Evolutionary conservation across 192 early-diverging fungal genomes (phyloP).

Genomic region (Helicostylum pulchrum): DNA sequence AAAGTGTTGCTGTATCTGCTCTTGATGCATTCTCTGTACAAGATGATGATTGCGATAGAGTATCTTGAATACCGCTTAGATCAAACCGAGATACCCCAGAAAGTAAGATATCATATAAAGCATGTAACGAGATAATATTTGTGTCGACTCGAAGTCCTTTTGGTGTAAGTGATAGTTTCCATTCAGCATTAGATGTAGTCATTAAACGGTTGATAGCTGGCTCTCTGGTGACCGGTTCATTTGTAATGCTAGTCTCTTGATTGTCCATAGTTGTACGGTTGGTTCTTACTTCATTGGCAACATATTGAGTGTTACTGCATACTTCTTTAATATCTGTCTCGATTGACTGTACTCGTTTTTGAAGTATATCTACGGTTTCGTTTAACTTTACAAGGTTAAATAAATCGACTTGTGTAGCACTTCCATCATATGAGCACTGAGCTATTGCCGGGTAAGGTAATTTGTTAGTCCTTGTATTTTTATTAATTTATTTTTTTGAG

Average conservation of each 20-base stretch:
- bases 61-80: background rate
- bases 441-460: background rate
- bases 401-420: constrained; percentile 33
- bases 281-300: constrained; percentile 17
- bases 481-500: background rate
- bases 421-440: constrained; percentile 35
- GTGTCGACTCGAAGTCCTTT: constrained; percentile 30
- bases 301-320: constrained; percentile 15
- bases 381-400: constrained; percentile 31
- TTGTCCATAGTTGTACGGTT: background rate
- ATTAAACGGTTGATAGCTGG: too few species aligned
- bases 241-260: background rate
- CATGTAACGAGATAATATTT: constrained; percentile 27
- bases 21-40: too few species aligned
- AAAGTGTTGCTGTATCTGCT: background rate
- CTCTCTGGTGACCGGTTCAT: too few species aligned
- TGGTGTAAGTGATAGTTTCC: constrained; percentile 25
- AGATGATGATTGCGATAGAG: background rate
- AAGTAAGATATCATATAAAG: constrained; percentile 29
- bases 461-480: background rate
- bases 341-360: constrained; percentile 15
- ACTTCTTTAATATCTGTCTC: constrained; percentile 23
- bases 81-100: constrained; percentile 21
- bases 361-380: constrained; percentile 21
- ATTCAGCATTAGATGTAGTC: background rate